Evolutionary conservation across 306 rosid genomes (phyloP).

Genomic region (Clitoria ternatea): DNA sequence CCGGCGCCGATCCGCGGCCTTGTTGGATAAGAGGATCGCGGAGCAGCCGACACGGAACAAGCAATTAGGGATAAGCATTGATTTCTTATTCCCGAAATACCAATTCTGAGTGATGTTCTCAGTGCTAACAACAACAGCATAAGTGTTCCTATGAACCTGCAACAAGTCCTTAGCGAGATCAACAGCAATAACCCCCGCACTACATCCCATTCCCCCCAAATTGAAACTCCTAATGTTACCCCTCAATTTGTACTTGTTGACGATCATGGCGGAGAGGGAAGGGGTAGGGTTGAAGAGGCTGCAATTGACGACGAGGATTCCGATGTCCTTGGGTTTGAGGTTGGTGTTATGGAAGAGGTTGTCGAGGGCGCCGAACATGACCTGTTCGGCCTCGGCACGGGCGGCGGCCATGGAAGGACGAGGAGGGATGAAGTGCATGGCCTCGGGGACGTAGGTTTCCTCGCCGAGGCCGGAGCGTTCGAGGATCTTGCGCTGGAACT

Average conservation of each 20-base stretch:
- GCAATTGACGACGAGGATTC: slow-evolving; percentile 67
- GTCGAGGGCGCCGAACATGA: slow-evolving; percentile 69
- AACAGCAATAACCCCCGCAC: slow-evolving; percentile 74
- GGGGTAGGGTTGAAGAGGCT: slow-evolving; percentile 72
- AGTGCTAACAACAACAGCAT: slow-evolving; percentile 68
- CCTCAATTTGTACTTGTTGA: slow-evolving; percentile 61
- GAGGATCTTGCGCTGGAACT: slow-evolving; percentile 67
- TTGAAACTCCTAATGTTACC: slow-evolving; percentile 70
- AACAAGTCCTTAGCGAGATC: slow-evolving; percentile 71
- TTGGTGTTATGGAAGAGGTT: slow-evolving; percentile 41
- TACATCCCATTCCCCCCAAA: slow-evolving; percentile 82
- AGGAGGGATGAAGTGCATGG: slow-evolving; percentile 64
- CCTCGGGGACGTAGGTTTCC: slow-evolving; percentile 67
- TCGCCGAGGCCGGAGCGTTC: slow-evolving; percentile 70
- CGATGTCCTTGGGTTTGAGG: slow-evolving; percentile 58
- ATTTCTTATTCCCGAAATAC: slow-evolving; percentile 73
- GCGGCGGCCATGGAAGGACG: slow-evolving; percentile 60
- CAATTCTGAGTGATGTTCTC: slow-evolving; percentile 77
- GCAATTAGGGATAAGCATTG: slow-evolving; percentile 76
- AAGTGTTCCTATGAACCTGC: slow-evolving; percentile 63
- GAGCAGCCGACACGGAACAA: slow-evolving; percentile 67
- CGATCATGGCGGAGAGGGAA: slow-evolving; percentile 70
- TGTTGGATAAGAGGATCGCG: slow-evolving; percentile 53
- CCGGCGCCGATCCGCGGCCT: slow-evolving; percentile 42
- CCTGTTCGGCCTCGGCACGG: slow-evolving; percentile 61